A percentile compares a stretch with the other conserved stretches of the same genome.
phyloP scores from a whole-genome alignment of 495 filamentous ascomycete genomes.

The Neurospora sp. region DNA sequence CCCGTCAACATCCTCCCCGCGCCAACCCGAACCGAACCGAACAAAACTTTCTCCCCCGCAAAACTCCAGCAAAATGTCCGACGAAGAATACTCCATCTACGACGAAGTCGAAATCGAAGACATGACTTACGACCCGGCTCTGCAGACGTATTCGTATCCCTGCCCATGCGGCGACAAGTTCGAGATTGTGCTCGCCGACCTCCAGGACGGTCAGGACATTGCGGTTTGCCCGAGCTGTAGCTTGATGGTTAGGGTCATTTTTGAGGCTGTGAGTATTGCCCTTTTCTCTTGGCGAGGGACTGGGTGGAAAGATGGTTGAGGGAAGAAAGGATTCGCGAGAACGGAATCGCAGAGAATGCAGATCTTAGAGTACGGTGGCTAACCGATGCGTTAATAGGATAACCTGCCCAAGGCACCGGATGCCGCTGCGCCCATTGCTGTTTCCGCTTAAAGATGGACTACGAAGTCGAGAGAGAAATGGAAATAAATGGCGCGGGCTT shows the following conservation, averaged over 20 bases:
- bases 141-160: constrained; percentile 87
- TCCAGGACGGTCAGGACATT: constrained; percentile 82
- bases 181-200: constrained; percentile 76
- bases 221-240: constrained; percentile 95
- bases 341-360: no score
- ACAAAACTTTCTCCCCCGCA: not conserved
- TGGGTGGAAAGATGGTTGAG: no score
- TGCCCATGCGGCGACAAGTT: constrained; percentile 97
- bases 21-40: not conserved
- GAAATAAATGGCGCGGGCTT: not conserved
- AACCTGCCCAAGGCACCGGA: constrained; percentile 19
- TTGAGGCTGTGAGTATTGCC: constrained; percentile 57
- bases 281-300: not conserved
- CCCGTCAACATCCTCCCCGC: not conserved
- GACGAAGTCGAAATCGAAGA: constrained; percentile 99
- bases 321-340: not conserved
- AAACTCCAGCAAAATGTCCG: constrained; percentile 41
- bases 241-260: constrained; percentile 91
- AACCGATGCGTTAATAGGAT: constrained; percentile 15
- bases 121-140: constrained; percentile 79
- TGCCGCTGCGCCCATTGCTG: not conserved
- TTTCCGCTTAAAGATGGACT: constrained; percentile 10
- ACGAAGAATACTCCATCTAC: constrained; percentile 65
- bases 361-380: not conserved
- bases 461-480: not conserved